Evolutionary conservation across 306 rosid species (phyloP), one percentile per base, ranked within the genome.

Genomic region (Dryas drummondii): DNA sequence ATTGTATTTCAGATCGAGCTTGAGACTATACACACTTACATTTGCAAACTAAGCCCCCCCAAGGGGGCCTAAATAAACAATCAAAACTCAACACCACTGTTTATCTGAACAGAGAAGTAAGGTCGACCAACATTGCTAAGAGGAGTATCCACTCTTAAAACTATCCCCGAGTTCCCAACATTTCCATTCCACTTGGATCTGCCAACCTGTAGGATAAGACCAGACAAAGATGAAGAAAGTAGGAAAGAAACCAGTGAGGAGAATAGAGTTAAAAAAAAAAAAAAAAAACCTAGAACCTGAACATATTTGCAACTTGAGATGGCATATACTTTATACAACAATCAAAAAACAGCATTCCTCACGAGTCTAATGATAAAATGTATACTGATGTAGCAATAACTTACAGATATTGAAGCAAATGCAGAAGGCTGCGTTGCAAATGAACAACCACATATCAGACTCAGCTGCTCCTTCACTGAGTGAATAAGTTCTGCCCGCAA

Each of bases 131-230:
- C 82, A 66, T 72, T 79, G 64, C 85, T 69, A 52, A 94, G 94
- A 0, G 98, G 98, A 17, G 94, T 54, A 78, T 94, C 97, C 54
- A 84, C 90, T 82, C 97, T 87, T 19, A 91, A 70, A 66, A 91
- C 96, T 17, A 94, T 53, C 60, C 98, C 98, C 1, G 97, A 87
- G 72, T 79, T 86, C 61, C 99, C 99, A 11, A 94, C 89, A 76
- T 94, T 94, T 56, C 99, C 99, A 68, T 90, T 92, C 99, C 99
- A 94, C 79, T 94, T 94, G 57, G 99, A 94, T 79, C 98, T 86
- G 51, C 99, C 99, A 78, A 94, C 76, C 99, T 94, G 97, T 71
- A 71, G 50, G 14, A 47, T 32, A 27, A 57, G n/a, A 72, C 16
- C 52, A 42, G 7, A 44, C 11, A 60, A 75, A 59, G 26, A 61